Base-by-base conservation (phyloP, 257 asterid species). In the Thymus mandschuricus region DNA sequence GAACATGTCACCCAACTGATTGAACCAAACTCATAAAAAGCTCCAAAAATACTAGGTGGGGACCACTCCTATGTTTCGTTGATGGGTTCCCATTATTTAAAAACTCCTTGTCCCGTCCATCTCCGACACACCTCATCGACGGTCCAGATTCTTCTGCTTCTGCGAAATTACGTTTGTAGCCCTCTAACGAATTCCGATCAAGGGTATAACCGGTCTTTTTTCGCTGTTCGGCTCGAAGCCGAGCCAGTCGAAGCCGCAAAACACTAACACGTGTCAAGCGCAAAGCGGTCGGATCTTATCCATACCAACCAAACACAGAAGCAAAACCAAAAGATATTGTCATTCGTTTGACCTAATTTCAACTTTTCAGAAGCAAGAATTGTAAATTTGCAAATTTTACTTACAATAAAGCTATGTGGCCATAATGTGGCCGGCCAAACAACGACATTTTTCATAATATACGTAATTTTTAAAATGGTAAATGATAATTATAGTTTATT, bases 121-220 rank as follows among this genome's bases (percentile, higher is more conserved):
- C 77, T 79, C 80, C 83, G 77, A 75, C 80, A 79, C 55, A 8
- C 77, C 65, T 44, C 55, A 64, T 66, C 77, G 13, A 79, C 80
- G 77, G 75, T 9, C 70, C 75, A 79, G 28, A 74, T 70, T 38
- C 35, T n/a, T 10, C 69, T 10, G 4, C 27, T 0, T 13, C 34
- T 27, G 11, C n/a, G 4, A 10, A 40, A 45, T 74, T 58, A 28
- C 80, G 11, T 29, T 52, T 66, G 65, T 79, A 41, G 45, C 83
- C 83, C 21, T 1, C 27, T 6, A 69, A 66, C 70, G 79, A 49
- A 40, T 68, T 50, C 55, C 6, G 28, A 3, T 5, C 31, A 15
- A 43, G 76, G 82, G 73, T 11, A 62, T n/a, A 31, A 57, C 4
- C 15, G 29, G 76, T 51, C 44, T 54, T 62, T 29, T 21, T 21